Percentiles rank a stretch among this genome's conserved stretches.
Evolutionary conservation across 805 yeast genomes (phyloP).

Genomic region (Grigorovia transvaalensis): DNA sequence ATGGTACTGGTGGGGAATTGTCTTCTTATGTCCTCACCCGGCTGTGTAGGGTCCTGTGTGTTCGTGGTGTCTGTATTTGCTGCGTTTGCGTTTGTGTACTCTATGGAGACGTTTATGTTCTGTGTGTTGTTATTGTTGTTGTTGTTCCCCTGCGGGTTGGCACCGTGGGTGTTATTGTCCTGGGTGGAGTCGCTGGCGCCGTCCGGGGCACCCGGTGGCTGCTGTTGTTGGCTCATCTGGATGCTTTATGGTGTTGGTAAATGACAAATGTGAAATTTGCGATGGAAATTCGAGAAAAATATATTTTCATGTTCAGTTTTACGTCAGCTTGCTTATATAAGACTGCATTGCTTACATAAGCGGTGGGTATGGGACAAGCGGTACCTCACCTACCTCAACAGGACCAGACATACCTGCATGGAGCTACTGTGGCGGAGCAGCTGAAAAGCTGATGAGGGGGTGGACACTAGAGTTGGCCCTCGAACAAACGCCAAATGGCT

Average conservation of each 20-base stretch:
- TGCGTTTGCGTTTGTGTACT: not conserved
- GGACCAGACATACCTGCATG: no score
- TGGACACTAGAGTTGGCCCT: not conserved
- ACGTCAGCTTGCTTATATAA: no score
- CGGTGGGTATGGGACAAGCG: no score
- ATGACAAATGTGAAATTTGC: not conserved
- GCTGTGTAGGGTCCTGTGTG: not conserved
- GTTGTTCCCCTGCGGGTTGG: constrained; percentile 21
- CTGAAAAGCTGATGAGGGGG: no score
- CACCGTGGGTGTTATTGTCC: not conserved
- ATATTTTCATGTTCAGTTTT: no score
- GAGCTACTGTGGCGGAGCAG: no score
- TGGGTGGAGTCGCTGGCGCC: not conserved
- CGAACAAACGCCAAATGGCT: constrained; percentile 9
- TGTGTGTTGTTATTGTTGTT: not conserved
- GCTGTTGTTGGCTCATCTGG: not conserved
- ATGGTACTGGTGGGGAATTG: constrained; percentile 36
- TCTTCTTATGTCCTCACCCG: not conserved
- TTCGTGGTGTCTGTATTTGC: not conserved
- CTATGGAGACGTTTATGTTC: constrained; percentile 2
- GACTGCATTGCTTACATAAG: no score
- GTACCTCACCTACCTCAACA: no score
- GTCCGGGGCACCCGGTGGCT: not conserved
- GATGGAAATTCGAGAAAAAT: not conserved
- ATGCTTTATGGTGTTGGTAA: not conserved